Evolutionary conservation across 2,329 filamentous ascomycete genomes (phyloP), one percentile per base, ranked within the genome.

Genomic region (Botrytis deweyae): DNA sequence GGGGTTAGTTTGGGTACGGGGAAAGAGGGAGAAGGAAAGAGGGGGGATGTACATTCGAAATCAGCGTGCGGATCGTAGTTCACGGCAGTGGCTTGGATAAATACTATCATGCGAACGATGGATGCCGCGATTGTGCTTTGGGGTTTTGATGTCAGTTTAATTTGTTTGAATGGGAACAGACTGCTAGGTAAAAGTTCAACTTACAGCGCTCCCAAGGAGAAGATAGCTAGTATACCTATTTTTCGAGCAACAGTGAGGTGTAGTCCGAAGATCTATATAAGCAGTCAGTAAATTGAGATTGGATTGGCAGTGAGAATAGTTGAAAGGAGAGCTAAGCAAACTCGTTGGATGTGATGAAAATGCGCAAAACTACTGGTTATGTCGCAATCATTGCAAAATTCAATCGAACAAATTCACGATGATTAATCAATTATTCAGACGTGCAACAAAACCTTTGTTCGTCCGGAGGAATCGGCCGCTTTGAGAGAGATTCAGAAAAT

Each of bases 51-150:
- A 65, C 67, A 73, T 71, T 73, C 72, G 10, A 65, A 71, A 46
- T 73, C 72, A 3, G 66, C 65, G 33, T 73, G 38, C 0, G 67
- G 46, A 18, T 73, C 72, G 40, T 73, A 73, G 40, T 69, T 70
- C 1, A 70, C 52, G 4, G 67, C 72, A 0, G 58, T 73, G 5
- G 67, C 72, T 66, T 73, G 44, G 18, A 71, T 44, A 8, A 73
- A 73, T 46, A 73, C 46, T 10, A 63, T 42, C 72, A 73, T 73
- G 25, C 67, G 64, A 0, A 62, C 49, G 14, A 73, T 64, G 2
- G 72, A 73, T 22, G 72, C 72, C 12, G 72, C 72, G 4, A 73
- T 62, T 9, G 72, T 73, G 8, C 72, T 73, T 29, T 49, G 9
- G 5, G 1, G 9, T 61, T 33, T 29, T 14, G 4, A 61, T 44